Percentiles rank a stretch among this genome's conserved stretches.
These are phyloP conservation scores for Knufia petricola DNA, from an alignment of 2,329 filamentous ascomycete genomes.

Conservation along the genomic window DNA sequence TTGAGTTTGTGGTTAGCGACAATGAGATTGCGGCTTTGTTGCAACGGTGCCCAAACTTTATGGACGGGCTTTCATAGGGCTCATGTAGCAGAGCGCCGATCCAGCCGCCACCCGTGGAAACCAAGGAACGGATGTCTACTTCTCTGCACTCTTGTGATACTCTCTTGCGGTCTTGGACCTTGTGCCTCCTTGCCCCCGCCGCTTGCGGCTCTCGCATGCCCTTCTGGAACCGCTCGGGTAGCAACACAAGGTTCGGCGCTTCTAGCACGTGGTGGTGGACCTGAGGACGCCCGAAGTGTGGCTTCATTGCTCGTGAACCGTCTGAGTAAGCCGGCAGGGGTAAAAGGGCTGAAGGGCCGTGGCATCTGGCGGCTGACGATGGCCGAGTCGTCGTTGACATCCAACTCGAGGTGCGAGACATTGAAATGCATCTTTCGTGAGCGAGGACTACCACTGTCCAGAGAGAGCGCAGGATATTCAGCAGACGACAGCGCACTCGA, in stretches of 20 bases:
- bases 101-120: constrained; percentile 13
- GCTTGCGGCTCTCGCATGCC: not conserved
- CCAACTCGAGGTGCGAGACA: not conserved
- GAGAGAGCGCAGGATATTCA: too few species aligned
- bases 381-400: not conserved
- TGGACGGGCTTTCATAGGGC: not conserved
- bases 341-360: constrained; percentile 21
- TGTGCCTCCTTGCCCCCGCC: constrained; percentile 3
- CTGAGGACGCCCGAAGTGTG: constrained; percentile 12
- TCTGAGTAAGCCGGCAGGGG: constrained; percentile 18
- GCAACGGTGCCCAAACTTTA: not conserved
- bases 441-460: not conserved
- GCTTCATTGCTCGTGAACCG: constrained; percentile 8
- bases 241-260: too few species aligned
- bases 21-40: not conserved
- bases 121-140: constrained; percentile 16
- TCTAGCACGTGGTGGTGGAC: not conserved
- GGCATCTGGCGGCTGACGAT: not conserved
- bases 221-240: too few species aligned
- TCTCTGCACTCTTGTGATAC: constrained; percentile 15
- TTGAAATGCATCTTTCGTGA: not conserved
- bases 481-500: too few species aligned
- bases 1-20: not conserved
- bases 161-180: too few species aligned
- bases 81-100: not conserved